These are phyloP conservation scores for Phytophthora sp. DNA, from an alignment of 352 stramenopile species.

Conservation along the genomic window DNA sequence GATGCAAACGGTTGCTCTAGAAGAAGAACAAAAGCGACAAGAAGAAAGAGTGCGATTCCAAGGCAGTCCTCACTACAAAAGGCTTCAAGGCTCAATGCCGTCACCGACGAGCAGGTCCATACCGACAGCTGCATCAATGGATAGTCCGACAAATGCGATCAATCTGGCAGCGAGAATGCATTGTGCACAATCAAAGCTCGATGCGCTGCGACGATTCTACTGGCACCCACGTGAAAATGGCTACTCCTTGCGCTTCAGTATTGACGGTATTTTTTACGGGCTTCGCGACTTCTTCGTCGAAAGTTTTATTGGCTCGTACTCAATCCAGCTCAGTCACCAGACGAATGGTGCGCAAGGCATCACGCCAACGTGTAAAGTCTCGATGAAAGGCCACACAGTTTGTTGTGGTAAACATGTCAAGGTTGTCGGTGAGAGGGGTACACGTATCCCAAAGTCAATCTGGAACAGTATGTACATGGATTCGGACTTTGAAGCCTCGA, in stretches of 20 bases:
- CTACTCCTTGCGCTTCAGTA: slow-evolving; percentile 80
- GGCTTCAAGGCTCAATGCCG: slow-evolving; percentile 20
- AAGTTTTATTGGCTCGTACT: slow-evolving; percentile 62
- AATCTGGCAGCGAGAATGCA: slow-evolving; percentile 62
- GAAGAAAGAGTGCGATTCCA: slow-evolving; percentile 40
- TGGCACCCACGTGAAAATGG: slow-evolving; percentile 78
- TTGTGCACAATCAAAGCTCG: slow-evolving; percentile 74
- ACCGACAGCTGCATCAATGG: slow-evolving; percentile 22
- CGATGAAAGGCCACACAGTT: slow-evolving; percentile 67
- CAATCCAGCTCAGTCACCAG: slow-evolving; percentile 69
- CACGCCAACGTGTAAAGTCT: slow-evolving; percentile 66
- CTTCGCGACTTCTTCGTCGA: slow-evolving; percentile 77
- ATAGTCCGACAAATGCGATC: slow-evolving; percentile 54
- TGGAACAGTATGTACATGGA: slow-evolving; percentile 83
- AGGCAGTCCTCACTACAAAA: slow-evolving; percentile 33
- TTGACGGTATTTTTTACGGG: slow-evolving; percentile 82
- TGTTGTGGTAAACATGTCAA: slow-evolving; percentile 80
- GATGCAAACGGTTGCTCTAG: slow-evolving; percentile 59
- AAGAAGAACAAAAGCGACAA: slow-evolving; percentile 55
- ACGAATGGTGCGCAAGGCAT: slow-evolving; percentile 72
- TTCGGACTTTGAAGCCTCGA: slow-evolving; percentile 62
- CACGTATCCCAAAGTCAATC: slow-evolving; percentile 77
- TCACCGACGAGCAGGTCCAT: slow-evolving; percentile 28
- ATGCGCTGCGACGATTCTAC: slow-evolving; percentile 67
- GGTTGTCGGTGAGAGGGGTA: slow-evolving; percentile 77